Evolutionary conservation across 129 eudicot genomes (phyloP), one percentile per base, ranked within the genome.

Genomic region (Flaveria linearis): DNA sequence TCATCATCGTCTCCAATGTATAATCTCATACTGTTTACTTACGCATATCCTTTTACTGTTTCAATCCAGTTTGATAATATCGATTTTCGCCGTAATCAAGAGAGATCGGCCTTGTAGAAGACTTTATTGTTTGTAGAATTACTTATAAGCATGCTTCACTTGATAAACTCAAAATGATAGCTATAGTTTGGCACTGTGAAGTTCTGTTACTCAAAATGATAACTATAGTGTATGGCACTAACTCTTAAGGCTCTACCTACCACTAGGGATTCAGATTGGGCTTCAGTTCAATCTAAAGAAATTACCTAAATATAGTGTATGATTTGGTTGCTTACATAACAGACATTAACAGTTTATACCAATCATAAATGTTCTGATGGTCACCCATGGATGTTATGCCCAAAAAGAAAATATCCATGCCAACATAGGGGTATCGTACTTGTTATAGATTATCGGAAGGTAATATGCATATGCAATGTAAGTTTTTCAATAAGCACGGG

Each of bases 1-100:
- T 86, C 82, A 88, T 90, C 71, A 76, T 88, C 79, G 91, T 77
- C 75, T 85, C 88, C 89, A 90, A 93, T 83, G 96, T 90, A 84
- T 68, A 10, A 9, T 43, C 65, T 20, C 58, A 1, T 41, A 13
- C 77, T 71, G 58, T 46, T 78, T 30, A 16, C 20, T 30, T 4
- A 30, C 3, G 3, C 36, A 30, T 30, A 30, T 13, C 16, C 11
- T 25, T 58, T 71, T 28, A 4, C 22, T 9, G 25, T 58, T 58
- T 78, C 14, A 5, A 70, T 61, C 28, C 17, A n/a, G 22, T 52
- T 66, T 14, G 64, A 49, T 64, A 64, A 28, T 56, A 49, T 30
- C 71, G 33, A 39, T 47, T 30, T 41, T 75, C 30, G 50, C 64
- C 22, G 17, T 15, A 50, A 50, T 50, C n/a, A 13, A 5, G n/a